These are phyloP conservation scores for Trichosanthes cucumerina DNA, from an alignment of 306 rosid genomes.

Conservation along the genomic window DNA sequence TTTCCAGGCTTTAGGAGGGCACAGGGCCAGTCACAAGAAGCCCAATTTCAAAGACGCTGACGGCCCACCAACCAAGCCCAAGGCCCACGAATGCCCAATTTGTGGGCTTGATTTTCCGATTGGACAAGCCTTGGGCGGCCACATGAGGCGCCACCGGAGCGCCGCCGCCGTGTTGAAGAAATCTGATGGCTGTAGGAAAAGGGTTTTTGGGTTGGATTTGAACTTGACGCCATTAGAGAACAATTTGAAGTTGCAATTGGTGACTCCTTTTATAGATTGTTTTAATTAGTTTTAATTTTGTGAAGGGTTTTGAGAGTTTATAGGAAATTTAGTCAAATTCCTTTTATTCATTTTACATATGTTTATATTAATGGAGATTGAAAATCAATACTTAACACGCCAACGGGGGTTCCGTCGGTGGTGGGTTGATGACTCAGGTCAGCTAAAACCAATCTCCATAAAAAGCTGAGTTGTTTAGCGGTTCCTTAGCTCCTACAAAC, in stretches of 20 bases:
- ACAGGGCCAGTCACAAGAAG: slow-evolving; percentile 74
- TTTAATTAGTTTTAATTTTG: not conserved
- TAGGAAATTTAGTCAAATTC: not conserved
- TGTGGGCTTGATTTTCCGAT: slow-evolving; percentile 56
- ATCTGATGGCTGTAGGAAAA: slow-evolving; percentile 19
- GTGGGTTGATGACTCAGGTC: too few relatives aligned
- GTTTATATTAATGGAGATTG: not conserved
- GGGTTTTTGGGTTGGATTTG: slow-evolving; percentile 32
- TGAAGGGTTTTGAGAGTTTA: not conserved
- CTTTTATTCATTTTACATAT: not conserved
- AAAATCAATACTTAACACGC: too few relatives aligned
- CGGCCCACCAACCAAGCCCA: slow-evolving; percentile 20
- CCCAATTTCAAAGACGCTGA: slow-evolving; percentile 25
- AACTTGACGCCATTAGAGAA: slow-evolving; percentile 19
- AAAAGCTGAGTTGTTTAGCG: too few relatives aligned
- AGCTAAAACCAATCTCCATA: too few relatives aligned
- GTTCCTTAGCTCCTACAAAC: too few relatives aligned
- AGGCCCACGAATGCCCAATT: slow-evolving; percentile 52
- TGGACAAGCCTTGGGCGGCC: slow-evolving; percentile 95
- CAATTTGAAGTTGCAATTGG: slow-evolving; percentile 20
- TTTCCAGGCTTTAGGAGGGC: slow-evolving; percentile 89
- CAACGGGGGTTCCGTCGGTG: too few relatives aligned
- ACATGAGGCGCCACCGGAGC: slow-evolving; percentile 73
- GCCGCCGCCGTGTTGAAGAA: slow-evolving; percentile 21
- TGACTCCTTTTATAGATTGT: slow-evolving; percentile 5